Base-by-base conservation (phyloP, 352 stramenopile species). In the Phytophthora multivora region DNA sequence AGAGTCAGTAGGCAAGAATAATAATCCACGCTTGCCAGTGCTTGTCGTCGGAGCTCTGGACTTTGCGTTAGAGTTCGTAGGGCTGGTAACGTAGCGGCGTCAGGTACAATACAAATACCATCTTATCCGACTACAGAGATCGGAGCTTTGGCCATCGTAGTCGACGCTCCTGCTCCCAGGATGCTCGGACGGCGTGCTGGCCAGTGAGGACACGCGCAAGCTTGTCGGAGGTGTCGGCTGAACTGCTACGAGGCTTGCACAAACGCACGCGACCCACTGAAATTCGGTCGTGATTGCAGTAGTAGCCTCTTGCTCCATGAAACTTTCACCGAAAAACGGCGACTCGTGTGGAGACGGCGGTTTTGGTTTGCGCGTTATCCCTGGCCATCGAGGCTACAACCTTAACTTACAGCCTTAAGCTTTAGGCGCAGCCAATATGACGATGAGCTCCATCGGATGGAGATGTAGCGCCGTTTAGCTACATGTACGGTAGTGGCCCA, bases 1-100 rank as follows among this genome's bases (percentile, higher is more conserved):
- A 54, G 56, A 64, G 54, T 66, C 54, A 63, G 47, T 10, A 48
- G 48, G 42, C 33, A 61, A 54, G 62, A 70, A 70, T 23, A 70
- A 66, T 66, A 70, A 63, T 54, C 16, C 54, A 39, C 23, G 33
- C 51, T 42, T 51, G 39, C 30, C 25, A 23, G 21, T 23, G 21
- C 21, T 23, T 23, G 21, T 23, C 21, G 38, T 39, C 31, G 40
- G 45, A 63, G 30, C 31, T 56, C 39, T 31, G 46, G 23, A 51
- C 51, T 50, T 48, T 58, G 19, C 39, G 35, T 16, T 42, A 19
- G n/a, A 7, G 47, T 16, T 46, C 35, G 50, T 48, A 40, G 30
- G 21, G 23, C 23, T 39, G 40, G 19, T 16, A 36, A 18, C n/a
- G 41, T 30, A 47, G 18, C 40, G 19, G 38, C 18, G 15, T 25